Conservation (phyloP, 2,329 filamentous ascomycete species). For the Catunica adiposa region DNA sequence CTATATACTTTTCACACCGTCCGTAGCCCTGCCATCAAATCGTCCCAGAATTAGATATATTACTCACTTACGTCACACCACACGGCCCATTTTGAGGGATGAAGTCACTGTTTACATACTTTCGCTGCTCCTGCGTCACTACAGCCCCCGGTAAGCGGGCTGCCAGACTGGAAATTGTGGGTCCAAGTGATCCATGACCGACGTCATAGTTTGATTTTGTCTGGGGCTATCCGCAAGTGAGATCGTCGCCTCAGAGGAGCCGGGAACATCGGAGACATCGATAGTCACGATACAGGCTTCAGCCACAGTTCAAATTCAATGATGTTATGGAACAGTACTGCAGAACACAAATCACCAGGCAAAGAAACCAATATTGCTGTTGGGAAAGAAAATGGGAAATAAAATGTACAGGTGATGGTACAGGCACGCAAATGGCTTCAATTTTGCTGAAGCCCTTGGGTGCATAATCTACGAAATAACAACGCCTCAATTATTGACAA, state of each 20-base stretch:
- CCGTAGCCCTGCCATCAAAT: no score
- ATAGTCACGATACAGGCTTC: no score
- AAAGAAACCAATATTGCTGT: neutral
- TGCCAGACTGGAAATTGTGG: neutral
- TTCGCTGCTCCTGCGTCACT: neutral
- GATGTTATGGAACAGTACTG: no score
- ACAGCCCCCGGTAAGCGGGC: neutral
- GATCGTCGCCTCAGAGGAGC: no score
- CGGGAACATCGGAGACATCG: no score
- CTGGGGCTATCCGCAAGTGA: no score
- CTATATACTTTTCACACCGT: neutral
- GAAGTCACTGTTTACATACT: neutral
- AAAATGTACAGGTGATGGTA: conserved; percentile 13
- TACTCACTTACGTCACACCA: neutral
- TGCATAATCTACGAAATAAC: neutral
- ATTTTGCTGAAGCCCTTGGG: neutral
- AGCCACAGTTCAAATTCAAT: no score
- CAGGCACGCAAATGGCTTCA: neutral
- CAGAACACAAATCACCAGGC: neutral
- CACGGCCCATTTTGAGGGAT: neutral
- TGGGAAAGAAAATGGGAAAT: neutral
- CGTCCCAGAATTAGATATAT: no score
- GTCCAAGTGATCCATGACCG: neutral
- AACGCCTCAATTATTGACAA: conserved; percentile 1
- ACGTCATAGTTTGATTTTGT: neutral